Evolutionary conservation across 768 basidiomycete species (phyloP).

Genomic region (Pleurotus citrinopileatus): DNA sequence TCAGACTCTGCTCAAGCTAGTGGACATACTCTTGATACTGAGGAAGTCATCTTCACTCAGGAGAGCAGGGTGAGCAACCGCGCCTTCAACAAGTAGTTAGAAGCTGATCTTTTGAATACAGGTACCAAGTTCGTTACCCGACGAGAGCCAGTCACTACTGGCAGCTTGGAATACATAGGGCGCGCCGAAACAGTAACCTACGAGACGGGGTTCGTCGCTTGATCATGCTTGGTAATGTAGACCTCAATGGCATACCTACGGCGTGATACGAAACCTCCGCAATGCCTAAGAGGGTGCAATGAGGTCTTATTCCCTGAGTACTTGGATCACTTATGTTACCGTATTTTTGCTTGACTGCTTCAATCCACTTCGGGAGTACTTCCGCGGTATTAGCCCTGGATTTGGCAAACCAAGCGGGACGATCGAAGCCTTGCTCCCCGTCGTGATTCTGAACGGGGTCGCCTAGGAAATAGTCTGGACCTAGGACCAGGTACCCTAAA

Average conservation of each 20-base stretch:
- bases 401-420: constrained; percentile 39
- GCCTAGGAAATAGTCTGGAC: constrained; percentile 64
- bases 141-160: constrained; percentile 41
- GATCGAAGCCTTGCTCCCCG: constrained; percentile 34
- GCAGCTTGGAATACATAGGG: constrained; percentile 48
- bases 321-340: constrained; percentile 30
- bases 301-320: too few species aligned
- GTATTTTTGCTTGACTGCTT: constrained; percentile 44
- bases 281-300: constrained; percentile 12
- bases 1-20: background rate
- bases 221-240: too few species aligned
- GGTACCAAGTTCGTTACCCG: constrained; percentile 31
- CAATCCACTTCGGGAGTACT: constrained; percentile 47
- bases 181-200: constrained; percentile 47
- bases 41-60: constrained; percentile 46
- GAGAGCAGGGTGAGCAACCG: constrained; percentile 54
- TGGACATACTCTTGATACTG: constrained; percentile 41
- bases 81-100: constrained; percentile 31
- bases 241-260: constrained; percentile 34
- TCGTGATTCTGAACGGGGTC: constrained; percentile 44
- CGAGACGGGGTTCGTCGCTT: too few species aligned
- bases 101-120: background rate
- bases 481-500: constrained; percentile 56
- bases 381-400: constrained; percentile 32
- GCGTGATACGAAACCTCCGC: constrained; percentile 38